Evolutionary conservation across 176 grass and related monocot genomes (phyloP).

Genomic region (Avena sativa): DNA sequence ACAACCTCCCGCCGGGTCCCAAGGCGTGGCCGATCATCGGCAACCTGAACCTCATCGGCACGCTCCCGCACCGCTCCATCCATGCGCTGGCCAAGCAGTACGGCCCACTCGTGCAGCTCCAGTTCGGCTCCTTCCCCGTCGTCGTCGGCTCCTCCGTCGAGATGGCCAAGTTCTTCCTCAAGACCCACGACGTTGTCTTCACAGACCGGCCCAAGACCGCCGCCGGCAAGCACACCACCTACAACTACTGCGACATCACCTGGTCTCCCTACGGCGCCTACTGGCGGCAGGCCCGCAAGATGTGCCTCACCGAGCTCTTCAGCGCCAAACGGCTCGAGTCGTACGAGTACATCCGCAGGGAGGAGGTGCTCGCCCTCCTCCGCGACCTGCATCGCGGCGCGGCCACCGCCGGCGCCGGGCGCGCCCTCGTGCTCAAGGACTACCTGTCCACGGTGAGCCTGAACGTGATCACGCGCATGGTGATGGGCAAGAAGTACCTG

Average conservation of each 20-base stretch:
- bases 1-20: slow-evolving; percentile 74
- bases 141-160: slow-evolving; percentile 77
- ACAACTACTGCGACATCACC: slow-evolving; percentile 79
- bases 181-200: slow-evolving; percentile 73
- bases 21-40: slow-evolving; percentile 76
- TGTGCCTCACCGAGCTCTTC: slow-evolving; percentile 91
- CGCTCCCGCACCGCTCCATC: slow-evolving; percentile 79
- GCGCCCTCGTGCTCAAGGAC: slow-evolving; percentile 65
- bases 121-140: slow-evolving; percentile 67
- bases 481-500: slow-evolving; percentile 83
- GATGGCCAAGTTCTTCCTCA: slow-evolving; percentile 76
- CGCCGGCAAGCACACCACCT: slow-evolving; percentile 75
- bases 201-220: slow-evolving; percentile 66
- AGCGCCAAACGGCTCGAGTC: slow-evolving; percentile 76
- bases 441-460: slow-evolving; percentile 67
- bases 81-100: slow-evolving; percentile 60
- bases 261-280: slow-evolving; percentile 85
- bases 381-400: not conserved
- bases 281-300: slow-evolving; percentile 76
- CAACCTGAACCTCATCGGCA: slow-evolving; percentile 70
- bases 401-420: too few relatives aligned
- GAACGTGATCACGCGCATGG: slow-evolving; percentile 87
- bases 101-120: slow-evolving; percentile 61
- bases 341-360: slow-evolving; percentile 68
- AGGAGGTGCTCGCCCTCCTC: slow-evolving; percentile 66